Evolutionary conservation across 768 basidiomycete genomes (phyloP), one percentile per base, ranked within the genome.

Genomic region (Butyriboletus loyo): DNA sequence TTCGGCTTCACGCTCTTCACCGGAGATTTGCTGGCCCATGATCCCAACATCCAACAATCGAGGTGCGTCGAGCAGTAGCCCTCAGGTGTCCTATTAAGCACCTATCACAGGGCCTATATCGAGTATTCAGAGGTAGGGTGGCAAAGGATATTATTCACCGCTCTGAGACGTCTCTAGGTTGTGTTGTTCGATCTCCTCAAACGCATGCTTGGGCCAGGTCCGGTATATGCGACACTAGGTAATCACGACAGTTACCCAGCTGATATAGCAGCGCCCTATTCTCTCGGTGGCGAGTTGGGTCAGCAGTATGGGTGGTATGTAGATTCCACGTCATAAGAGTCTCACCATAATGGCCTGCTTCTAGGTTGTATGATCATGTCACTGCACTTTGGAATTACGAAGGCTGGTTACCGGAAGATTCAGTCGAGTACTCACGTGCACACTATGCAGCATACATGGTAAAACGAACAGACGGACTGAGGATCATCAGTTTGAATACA

Each of bases 401-500:
- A 60, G 63, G 77, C 3, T 91, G 89, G 89, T 69, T 91, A 28
- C 79, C 82, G 8, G 71, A 78, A 45, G 72, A 77, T 13, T 80
- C 80, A 7, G 80, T 82, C 2, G 64, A 74, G 34, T 69, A 77
- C 34, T 89, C 87, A 0, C 79, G 77, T 37, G 72, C 83, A 0
- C 87, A 90, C 66, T 90, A 89, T 59, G 76, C 83, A 8, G 89
- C 76, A 11, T 91, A 86, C 64, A 85, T 83, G 75, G 86, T 88
- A 25, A 76, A 76, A 56, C 79, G 87, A 21, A 56, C 62, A 17
- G 85, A 88, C 48, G 87, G 86, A 7, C 71, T 91, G 14, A 76
- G 87, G 34, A 68, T 90, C 30, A 87, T 91, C 50, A 83, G 86
- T 32, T 66, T 91, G 51, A 89, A 91, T 65, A 89, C 87, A 17